Evolutionary conservation across 208 protist species (phyloP).

Genomic region (Herpetomonas samuelpessoai): DNA sequence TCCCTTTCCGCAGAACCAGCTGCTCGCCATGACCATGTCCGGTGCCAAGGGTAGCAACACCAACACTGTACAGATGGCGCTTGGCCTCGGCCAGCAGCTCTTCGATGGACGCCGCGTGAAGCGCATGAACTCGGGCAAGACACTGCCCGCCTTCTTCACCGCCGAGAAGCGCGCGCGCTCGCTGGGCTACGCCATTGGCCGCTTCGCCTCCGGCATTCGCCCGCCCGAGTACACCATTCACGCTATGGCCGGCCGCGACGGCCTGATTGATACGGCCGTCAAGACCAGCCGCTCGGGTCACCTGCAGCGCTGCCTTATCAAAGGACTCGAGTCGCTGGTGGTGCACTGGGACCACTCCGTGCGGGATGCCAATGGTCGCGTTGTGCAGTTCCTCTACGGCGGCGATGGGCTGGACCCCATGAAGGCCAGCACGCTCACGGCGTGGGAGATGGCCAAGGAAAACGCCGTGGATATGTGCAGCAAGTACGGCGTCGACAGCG

Average conservation of each 20-base stretch:
- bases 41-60: constrained; percentile 98
- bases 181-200: constrained; percentile 89
- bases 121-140: constrained; percentile 97
- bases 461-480: constrained; percentile 66
- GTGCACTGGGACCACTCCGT: constrained; percentile 97
- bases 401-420: constrained; percentile 98
- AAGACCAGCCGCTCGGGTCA: constrained; percentile 99
- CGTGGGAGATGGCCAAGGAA: constrained; percentile 92
- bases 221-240: constrained; percentile 99
- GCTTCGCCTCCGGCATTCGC: constrained; percentile 99
- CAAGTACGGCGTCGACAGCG: constrained; percentile 57
- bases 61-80: constrained; percentile 98
- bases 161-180: constrained; percentile 73
- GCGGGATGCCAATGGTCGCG: constrained; percentile 91
- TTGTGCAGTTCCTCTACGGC: constrained; percentile 98
- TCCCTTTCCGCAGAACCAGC: constrained; percentile 97
- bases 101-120: constrained; percentile 98
- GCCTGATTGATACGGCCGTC: constrained; percentile 99
- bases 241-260: constrained; percentile 99
- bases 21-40: constrained; percentile 98
- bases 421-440: constrained; percentile 90
- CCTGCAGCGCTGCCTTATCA: constrained; percentile 97
- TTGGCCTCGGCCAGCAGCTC: constrained; percentile 96
- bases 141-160: constrained; percentile 91
- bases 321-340: constrained; percentile 93